Base-by-base conservation (phyloP, 1,139 yeast genomes). In the Geotrichum candidum region DNA sequence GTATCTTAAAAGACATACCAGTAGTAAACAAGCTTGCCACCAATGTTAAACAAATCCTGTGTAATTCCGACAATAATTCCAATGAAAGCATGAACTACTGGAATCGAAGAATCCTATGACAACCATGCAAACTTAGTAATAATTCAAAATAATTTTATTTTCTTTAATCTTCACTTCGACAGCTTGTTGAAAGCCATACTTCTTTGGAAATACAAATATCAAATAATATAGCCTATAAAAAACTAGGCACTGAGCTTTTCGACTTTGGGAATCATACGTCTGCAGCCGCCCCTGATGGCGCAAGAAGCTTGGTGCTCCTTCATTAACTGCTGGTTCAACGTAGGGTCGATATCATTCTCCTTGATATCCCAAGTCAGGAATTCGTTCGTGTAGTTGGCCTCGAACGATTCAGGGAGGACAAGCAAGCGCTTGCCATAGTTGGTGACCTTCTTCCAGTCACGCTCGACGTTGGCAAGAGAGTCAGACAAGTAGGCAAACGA, bases 391-490 rank as follows among this genome's bases (percentile, higher is more conserved):
- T 82, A 82, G 73, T 82, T 82, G 61, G 85, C 74, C 63, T 69
- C 68, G 69, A 80, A 82, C 65, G 79, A 82, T n/a, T 66, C 68
- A 53, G 84, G 84, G 68, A 82, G 75, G 61, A 82, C 80, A 46
- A 79, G 80, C 69, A 82, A 76, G 70, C 85, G 77, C 73, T 82
- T 82, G 64, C 85, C 84, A 67, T 82, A 82, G 58, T 78, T 77
- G 63, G 83, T 82, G 61, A 82, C 85, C 74, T 82, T 82, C 61
- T 72, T 76, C 85, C 85, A 82, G 71, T 82, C 85, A 68, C 85
- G 79, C 68, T 80, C 80, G 59, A 82, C 85, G 65, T 82, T 82
- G 74, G 77, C 80, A 69, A 81, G 77, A 6, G 83, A 78, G 18
- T 76, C 82, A 31, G 84, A 81, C 68, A 82, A 77, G 74, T 82